Base-by-base conservation (phyloP, 140 eudicot species). In the Erigeron philadelphicus region DNA sequence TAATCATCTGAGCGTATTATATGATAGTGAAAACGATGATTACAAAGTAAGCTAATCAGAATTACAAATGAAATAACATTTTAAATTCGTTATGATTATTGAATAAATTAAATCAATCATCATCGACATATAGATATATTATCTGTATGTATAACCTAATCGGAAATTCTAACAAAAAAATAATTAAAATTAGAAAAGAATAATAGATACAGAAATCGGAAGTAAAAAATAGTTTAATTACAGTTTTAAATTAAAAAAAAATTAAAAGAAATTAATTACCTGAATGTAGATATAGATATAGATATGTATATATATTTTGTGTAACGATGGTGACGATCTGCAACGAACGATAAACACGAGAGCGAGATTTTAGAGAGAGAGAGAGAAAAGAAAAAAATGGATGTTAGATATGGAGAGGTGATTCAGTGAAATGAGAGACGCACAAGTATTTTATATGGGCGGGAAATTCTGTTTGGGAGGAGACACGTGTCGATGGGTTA, bases 391-490 rank as follows among this genome's bases (percentile, higher is more conserved):
- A 31, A 31, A 31, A 31, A 2, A 65, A 43, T 67, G 78, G 67
- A 50, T 50, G 71, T 68, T 61, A 54, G 75, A 76, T 76, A 59
- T 50, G 71, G 75, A 21, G 80, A 56, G 41, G 38, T 31, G 38
- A 31, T 31, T 31, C 4, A 31, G 38, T 31, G 38, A 61, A 75
- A 76, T 76, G 75, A 76, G 59, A 68, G 59, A 50, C 56, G 69
- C 70, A 48, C 67, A 46, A 66, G 44, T 50, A 64, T 50, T 60
- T 60, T 68, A 21, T 62, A 25, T 31, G 70, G 71, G 80, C 80
- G 71, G 59, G 80, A 68, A 54, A 76, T 46, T 75, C 74, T 58
- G 75, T 75, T 75, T 23, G 57, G 0, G 15, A 50, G 55, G 49
- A 46, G 75, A 68, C 75, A 75, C 65, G 70, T 40, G 80, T 19